These are phyloP conservation scores for Tulasnella sp. DNA, from an alignment of 768 basidiomycete genomes.

Conservation along the genomic window DNA sequence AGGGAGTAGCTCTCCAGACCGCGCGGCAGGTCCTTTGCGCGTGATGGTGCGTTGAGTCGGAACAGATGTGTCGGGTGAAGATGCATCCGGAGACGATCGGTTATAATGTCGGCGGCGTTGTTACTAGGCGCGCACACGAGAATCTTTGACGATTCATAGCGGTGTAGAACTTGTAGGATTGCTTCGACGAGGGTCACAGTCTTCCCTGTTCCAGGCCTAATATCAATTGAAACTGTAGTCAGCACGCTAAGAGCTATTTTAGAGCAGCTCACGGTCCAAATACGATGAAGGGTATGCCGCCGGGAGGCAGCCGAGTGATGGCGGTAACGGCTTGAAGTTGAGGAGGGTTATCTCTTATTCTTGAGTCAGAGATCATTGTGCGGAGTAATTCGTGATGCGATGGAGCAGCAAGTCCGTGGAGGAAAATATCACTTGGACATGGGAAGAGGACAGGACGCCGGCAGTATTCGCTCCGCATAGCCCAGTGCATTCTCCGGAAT, in stretches of 20 bases:
- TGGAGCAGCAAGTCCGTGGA: background rate
- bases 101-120: slow-evolving; percentile 52
- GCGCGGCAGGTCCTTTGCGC: slow-evolving; percentile 21
- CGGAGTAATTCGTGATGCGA: background rate
- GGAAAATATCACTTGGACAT: background rate
- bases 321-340: slow-evolving; percentile 42
- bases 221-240: background rate
- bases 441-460: slow-evolving; percentile 35
- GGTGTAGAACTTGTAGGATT: slow-evolving; percentile 41
- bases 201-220: slow-evolving; percentile 54
- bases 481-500: slow-evolving; percentile 32
- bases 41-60: slow-evolving; percentile 42
- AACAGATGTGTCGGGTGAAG: slow-evolving; percentile 29
- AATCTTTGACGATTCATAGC: slow-evolving; percentile 34
- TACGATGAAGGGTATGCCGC: slow-evolving; percentile 44
- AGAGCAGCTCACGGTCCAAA: slow-evolving; percentile 58
- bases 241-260: background rate
- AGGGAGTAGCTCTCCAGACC: slow-evolving; percentile 26
- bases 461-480: slow-evolving; percentile 28
- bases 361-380: background rate
- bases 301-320: slow-evolving; percentile 35
- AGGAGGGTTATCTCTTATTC: slow-evolving; percentile 26
- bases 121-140: slow-evolving; percentile 60
- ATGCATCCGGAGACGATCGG: slow-evolving; percentile 28
- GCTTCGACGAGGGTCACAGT: slow-evolving; percentile 55